Base-by-base conservation (phyloP, 164 flowering plant species). In the Aristolochia californica region DNA sequence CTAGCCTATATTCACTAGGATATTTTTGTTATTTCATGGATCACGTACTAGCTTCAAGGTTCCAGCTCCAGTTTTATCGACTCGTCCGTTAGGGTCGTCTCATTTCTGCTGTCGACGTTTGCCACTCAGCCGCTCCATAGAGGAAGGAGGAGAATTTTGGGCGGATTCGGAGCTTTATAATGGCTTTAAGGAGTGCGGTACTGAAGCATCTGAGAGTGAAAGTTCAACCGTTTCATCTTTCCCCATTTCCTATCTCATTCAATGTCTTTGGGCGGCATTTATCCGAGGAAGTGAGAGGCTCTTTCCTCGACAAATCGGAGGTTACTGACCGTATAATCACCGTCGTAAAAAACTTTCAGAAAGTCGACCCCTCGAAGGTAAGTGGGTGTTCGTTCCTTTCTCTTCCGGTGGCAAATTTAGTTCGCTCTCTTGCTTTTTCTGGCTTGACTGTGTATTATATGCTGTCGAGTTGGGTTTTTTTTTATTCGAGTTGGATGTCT, bases 251-350 rank as follows among this genome's bases (percentile, higher is more conserved):
- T 18, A 20, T 45, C 8, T 34, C 56, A 45, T 48, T 70, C 27
- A 51, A 68, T 65, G 66, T 57, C 56, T 57, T 74, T 12, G 25
- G 75, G 17, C 27, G 38, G 13, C 87, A 80, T 62, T 72, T 71
- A 54, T 79, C 81, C 43, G 88, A 81, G 23, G 96, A 85, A 54
- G 77, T 79, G 12, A 74, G 72, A 47, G 96, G 96, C 60, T 66
- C 89, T 15, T 87, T 87, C 74, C 96, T 87, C 74, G 89, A 87
- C 75, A 87, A 85, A 61, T 74, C 89, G 1, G 96, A 87, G 67
- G 96, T 87, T 68, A 27, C 89, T 14, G 96, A 87, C 69, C 91
- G 96, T 13, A 79, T 87, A 30, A 55, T 87, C 67, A 43, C 68
- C 48, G 83, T 80, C 56, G 91, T 87, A 59, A 87, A 85, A 72